A percentile compares a stretch with the other conserved stretches of the same genome.
phyloP scores from a whole-genome alignment of 2,329 filamentous ascomycete species.

The Amauroascus verrucosus region DNA sequence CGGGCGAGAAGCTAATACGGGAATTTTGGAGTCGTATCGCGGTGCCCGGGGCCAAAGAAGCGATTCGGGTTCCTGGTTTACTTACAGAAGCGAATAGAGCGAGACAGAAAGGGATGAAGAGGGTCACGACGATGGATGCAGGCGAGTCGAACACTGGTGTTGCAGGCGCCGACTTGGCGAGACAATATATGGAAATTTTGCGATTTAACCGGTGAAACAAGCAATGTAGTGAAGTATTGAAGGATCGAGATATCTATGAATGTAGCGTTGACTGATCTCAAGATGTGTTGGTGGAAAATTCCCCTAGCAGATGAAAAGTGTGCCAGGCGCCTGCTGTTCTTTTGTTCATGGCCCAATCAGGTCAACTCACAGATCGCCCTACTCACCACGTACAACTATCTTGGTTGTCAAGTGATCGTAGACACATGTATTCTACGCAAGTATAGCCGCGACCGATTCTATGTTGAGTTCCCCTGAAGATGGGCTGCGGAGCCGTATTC shows the following conservation, averaged over 20 bases:
- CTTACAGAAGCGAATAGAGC: conserved; percentile 30
- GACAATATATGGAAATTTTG: conserved; percentile 39
- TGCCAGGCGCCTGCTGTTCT: background rate
- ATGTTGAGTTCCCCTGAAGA: too few relatives aligned
- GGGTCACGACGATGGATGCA: conserved; percentile 18
- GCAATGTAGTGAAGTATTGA: background rate
- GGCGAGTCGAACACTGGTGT: conserved; percentile 16
- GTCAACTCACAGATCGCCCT: too few relatives aligned
- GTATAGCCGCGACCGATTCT: too few relatives aligned
- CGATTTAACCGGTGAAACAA: conserved; percentile 31
- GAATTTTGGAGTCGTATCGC: conserved; percentile 35
- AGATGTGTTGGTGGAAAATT: background rate
- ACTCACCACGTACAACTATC: too few relatives aligned
- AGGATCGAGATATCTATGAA: background rate
- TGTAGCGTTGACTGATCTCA: background rate
- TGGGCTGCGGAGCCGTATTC: too few relatives aligned
- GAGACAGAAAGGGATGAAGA: conserved; percentile 4
- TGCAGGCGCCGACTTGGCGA: conserved; percentile 33
- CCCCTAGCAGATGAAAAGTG: background rate
- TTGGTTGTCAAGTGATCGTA: too few relatives aligned
- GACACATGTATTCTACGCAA: too few relatives aligned
- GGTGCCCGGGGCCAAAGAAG: conserved; percentile 31
- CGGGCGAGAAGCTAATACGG: conserved; percentile 32
- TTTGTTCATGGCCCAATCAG: too few relatives aligned
- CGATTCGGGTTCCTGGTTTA: conserved; percentile 34